Evolutionary conservation across 2,329 filamentous ascomycete genomes (phyloP), one percentile per base, ranked within the genome.

Genomic region (Huntiella savannae): DNA sequence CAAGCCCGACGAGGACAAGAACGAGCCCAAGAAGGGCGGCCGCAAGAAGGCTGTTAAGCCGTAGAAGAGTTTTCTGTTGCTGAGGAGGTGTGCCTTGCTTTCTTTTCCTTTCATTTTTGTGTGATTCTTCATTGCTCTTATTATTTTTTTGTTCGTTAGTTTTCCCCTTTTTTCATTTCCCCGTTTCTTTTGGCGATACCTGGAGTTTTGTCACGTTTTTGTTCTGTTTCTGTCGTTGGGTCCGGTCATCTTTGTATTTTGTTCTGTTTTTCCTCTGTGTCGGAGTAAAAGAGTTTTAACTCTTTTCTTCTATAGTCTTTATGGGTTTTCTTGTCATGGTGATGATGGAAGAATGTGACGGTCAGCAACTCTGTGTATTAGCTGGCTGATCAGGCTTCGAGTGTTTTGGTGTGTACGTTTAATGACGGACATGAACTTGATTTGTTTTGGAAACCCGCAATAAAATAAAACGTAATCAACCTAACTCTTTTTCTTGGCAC

Each of bases 11-110:
- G 70, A 73, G 49, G 62, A 68, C 48, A 60, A 62, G 53, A 71
- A 75, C 56, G 72, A 77, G 57, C 68, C 69, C 51, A 73, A 73
- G 67, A 74, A 73, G 63, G 70, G 68, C 46, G 65, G 64, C 53
- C 69, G 69, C 57, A 75, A 74, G 68, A 75, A 75, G 70, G 65
- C 62, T 64, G 49, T 44, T 33, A 63, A 63, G 57, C 59, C 56
- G 43, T 53, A 44, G 45, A 19, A 13, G 34, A 17, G 33, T 38
- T 22, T 45, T 33, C 3, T 46, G 13, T 28, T 37, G 12, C 17
- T 36, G 16, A 11, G 13, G 36, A 13, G 13, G 16, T 28, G 7
- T 28, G 7, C 22, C 32, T 43, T 43, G 37, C 37, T 22, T 37
- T 46, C 22, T 33, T 19, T 12, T 41, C 43, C 35, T 16, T 22